These are phyloP conservation scores for Fusarium piperis DNA, from an alignment of 2,329 filamentous ascomycete species.

Conservation along the genomic window DNA sequence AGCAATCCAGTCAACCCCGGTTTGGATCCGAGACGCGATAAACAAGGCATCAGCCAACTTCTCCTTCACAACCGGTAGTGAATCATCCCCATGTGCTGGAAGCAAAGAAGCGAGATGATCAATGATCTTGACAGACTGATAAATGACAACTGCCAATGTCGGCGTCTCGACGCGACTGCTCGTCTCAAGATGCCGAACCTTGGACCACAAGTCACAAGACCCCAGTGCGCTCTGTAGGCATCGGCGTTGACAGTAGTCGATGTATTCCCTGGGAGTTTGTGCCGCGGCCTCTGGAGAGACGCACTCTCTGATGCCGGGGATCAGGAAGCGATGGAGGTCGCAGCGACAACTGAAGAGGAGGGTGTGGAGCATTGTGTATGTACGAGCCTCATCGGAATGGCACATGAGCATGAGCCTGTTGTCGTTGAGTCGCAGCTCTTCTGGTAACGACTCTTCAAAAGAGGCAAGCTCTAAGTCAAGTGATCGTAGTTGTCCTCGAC, in stretches of 20 bases:
- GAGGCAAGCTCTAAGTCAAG: constrained; percentile 31
- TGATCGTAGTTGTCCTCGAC: constrained; percentile 6
- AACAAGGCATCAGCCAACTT: constrained; percentile 18
- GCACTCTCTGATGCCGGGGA: constrained; percentile 38
- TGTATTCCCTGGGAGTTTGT: constrained; percentile 22
- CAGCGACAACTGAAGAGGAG: constrained; percentile 32
- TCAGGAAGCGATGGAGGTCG: constrained; percentile 40
- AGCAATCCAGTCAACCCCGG: neutral
- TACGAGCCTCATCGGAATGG: constrained; percentile 34
- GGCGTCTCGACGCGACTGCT: constrained; percentile 16
- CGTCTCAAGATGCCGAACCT: constrained; percentile 21
- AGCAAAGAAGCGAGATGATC: constrained; percentile 16
- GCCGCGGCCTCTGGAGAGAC: constrained; percentile 23
- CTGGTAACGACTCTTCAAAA: constrained; percentile 29
- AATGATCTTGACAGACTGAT: constrained; percentile 35
- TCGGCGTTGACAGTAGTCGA: constrained; percentile 28
- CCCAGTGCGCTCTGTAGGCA: constrained; percentile 15
- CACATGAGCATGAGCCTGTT: constrained; percentile 38
- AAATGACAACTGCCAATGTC: constrained; percentile 8
- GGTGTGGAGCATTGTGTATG: constrained; percentile 34
- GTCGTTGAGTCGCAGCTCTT: constrained; percentile 27
- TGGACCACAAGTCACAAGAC: constrained; percentile 26
- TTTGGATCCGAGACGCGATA: neutral
- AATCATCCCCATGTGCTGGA: constrained; percentile 11
- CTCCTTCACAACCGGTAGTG: constrained; percentile 5